Base-by-base conservation (phyloP, 768 basidiomycete genomes). In the Rhodotorula graminis region DNA sequence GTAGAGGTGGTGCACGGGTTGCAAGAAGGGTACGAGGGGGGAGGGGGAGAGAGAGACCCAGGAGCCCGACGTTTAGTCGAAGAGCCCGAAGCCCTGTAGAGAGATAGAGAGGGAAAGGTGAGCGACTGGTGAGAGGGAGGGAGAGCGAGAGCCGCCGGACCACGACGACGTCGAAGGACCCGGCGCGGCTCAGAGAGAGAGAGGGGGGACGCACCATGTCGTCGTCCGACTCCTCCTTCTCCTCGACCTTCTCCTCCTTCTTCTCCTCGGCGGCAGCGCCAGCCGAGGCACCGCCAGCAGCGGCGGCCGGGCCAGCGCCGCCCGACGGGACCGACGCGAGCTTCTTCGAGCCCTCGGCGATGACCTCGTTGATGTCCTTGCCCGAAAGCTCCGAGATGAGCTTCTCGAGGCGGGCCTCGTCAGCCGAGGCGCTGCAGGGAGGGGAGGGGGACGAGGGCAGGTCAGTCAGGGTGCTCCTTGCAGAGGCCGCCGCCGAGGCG, bases 291-390 rank as follows among this genome's bases (percentile, higher is more conserved):
- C 84, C 83, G 62, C 84, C 83, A 55, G 85, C 84, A 50, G 85
- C 83, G 67, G 84, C 85, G 50, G 82, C 84, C 58, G 83, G 75
- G 67, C 77, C 79, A 66, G 79, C 90, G 80, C 93, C 94, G 76
- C 94, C 95, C 73, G 95, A 94, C 71, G 96, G 95, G 80, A 96
- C 96, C 80, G 96, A 98, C 67, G 95, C 88, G 79, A 99, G 91
- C 84, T 97, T 98, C 82, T 86, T 82, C 55, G 89, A 89, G 66
- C 96, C 96, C 82, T 92, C 91, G 77, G 88, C 87, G 82, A 99
- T 98, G 84, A 98, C 83, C 90, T 87, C 83, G 83, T 90, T 87
- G 82, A 94, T 82, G 81, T 90, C 88, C 85, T 98, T 99, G 82
- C 89, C 93, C 73, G 87, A 81, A 77, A 99, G 88, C 85, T 98